Evolutionary conservation across 2,329 filamentous ascomycete species (phyloP), one percentile per base, ranked within the genome.

Genomic region (Ophiostoma tasmaniense): DNA sequence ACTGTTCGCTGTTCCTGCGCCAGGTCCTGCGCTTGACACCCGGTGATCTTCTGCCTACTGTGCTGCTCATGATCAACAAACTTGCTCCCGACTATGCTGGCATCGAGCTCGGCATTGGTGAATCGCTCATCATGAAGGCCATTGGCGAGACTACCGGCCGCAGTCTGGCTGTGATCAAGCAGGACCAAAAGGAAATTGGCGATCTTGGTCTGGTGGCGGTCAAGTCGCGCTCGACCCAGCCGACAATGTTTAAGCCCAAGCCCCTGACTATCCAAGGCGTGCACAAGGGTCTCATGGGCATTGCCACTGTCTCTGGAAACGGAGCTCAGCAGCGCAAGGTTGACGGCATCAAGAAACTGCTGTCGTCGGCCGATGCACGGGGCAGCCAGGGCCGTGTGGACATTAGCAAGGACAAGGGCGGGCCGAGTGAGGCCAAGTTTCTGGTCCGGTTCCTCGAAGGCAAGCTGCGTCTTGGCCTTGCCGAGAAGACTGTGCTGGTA

Each of bases 241-340:
- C 92, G 13, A 98, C 95, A 28, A 97, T 99, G 93, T 97, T 98
- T 83, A 97, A 96, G 78, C 95, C 93, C 2, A 97, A 96, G 79
- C 84, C 93, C 35, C 81, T 99, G 74, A 97, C 93, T 0, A 85
- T 99, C 1, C 87, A 86, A 69, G 92, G 90, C 35, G 93, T 99
- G 1, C 93, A 96, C 75, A 89, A 95, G 76, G 91, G 92, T 1
- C 79, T 99, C 45, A 91, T 98, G 83, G 86, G 84, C 42, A 96
- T 99, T 76, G 95, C 95, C 7, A 96, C 91, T 22, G 85, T 92
- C 17, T 86, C 91, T 73, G 95, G 95, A 11, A 90, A 91, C 75
- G 94, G 94, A 61, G 90, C 93, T 0, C 95, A 98, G 77, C 89
- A 90, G 17, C 88, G 91, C 71, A 99, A 99, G 79, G 91, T 99